Evolutionary conservation across 2,329 filamentous ascomycete species (phyloP), one percentile per base, ranked within the genome.

Genomic region (Trichoderma hamatum): DNA sequence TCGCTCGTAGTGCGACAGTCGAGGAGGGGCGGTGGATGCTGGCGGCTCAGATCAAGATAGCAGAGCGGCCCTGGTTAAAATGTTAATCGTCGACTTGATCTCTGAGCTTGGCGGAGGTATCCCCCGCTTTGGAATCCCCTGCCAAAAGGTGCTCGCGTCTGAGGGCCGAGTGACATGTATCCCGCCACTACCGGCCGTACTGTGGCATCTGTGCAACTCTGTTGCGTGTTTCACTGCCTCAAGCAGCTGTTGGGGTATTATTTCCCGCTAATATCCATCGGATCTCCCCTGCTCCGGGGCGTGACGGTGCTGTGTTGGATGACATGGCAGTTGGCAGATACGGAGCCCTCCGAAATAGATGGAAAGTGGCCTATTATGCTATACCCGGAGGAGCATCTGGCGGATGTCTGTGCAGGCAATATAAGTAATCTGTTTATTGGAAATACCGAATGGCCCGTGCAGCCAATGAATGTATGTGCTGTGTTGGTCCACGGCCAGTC

Each of bases 111-210:
- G 34, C 10, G 11, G 28, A 59, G 4, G 54, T 67, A 67, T 56
- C 36, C 66, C 66, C 66, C 66, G 55, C 66, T 36, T 34, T 39
- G 1, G 16, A 32, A 14, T 61, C 26, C 49, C 28, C 46, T 46
- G 55, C 28, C 39, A 11, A 9, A 5, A 19, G 16, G 55, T 3
- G 65, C 56, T 34, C 55, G 24, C 3, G 43, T 26, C 21, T n/a
- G 30, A 26, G 26, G 52, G 58, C 32, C 30, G 24, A 28, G 66
- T 55, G 58, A 68, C 66, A 59, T 49, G 34, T n/a, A 9, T 62
- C 34, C 66, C 66, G 66, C 52, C 32, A 46, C 51, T 62, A 56
- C 66, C 66, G 66, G 55, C 14, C 19, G 66, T 68, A 68, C 66
- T 51, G 28, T 21, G n/a, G 36, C 51, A 68, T 63, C 66, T 61